phyloP scores from a whole-genome alignment of 23 red algal genomes.

The Gracilaria gracilis region DNA sequence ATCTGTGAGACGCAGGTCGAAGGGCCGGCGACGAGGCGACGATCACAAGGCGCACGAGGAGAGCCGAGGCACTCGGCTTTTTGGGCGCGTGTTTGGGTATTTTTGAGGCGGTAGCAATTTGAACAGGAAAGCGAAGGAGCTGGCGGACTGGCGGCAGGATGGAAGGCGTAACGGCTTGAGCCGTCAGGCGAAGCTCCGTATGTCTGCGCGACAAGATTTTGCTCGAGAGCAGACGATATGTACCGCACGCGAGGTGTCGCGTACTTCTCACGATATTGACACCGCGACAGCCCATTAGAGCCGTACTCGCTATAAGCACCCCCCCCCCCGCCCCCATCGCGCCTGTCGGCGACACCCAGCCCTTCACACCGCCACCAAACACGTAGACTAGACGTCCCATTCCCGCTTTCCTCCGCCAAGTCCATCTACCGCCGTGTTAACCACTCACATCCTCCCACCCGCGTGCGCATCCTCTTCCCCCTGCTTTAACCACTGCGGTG shows the following conservation, averaged over 20 bases:
- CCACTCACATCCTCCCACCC: background rate
- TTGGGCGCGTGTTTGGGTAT: background rate
- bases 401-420: background rate
- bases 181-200: background rate
- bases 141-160: background rate
- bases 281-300: background rate
- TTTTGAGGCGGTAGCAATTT: conserved; percentile 4
- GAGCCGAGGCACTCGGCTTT: too few species aligned
- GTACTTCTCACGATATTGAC: background rate
- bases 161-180: background rate
- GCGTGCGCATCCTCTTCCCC: background rate
- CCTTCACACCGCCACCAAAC: background rate
- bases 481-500: background rate
- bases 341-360: background rate
- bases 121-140: background rate
- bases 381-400: background rate
- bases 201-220: background rate
- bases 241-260: background rate
- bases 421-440: background rate
- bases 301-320: background rate
- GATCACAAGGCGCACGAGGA: background rate
- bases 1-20: background rate
- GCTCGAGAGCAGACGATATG: background rate
- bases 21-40: background rate
- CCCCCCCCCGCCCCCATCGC: background rate